Conservation (phyloP, 345 rosid species). For the Salix udensis region DNA sequence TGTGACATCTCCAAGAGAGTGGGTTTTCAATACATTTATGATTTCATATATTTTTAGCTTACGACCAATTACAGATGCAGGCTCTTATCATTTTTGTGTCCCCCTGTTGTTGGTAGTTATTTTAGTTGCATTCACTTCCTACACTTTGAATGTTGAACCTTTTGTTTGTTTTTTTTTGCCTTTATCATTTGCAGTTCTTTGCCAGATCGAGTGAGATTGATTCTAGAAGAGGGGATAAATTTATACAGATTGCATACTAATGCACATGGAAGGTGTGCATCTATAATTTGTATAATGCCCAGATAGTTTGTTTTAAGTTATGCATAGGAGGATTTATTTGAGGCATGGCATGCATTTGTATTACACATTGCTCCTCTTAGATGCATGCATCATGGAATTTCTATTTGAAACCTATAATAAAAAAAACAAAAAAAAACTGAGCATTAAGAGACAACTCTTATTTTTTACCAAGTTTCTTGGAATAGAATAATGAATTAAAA, state of each 20-base stretch:
- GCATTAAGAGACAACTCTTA: background rate
- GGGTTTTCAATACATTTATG: too few relatives aligned
- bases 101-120: background rate
- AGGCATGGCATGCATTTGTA: too few relatives aligned
- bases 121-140: background rate
- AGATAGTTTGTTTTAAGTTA: background rate
- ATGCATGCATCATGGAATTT: too few relatives aligned
- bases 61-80: too few relatives aligned
- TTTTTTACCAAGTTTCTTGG: background rate
- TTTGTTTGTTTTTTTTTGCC: background rate
- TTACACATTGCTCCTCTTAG: too few relatives aligned
- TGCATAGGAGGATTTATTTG: background rate
- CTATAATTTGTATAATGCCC: background rate
- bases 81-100: too few relatives aligned
- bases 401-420: too few relatives aligned
- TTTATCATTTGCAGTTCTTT: slow-evolving; percentile 48
- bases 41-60: too few relatives aligned
- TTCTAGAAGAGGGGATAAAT: slow-evolving; percentile 80
- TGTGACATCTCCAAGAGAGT: too few relatives aligned
- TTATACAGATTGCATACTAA: slow-evolving; percentile 65
- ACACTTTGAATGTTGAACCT: background rate
- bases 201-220: slow-evolving; percentile 59
- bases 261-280: slow-evolving; percentile 72
- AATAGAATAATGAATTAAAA: background rate
- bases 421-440: too few relatives aligned